Percentiles rank a stretch among this genome's conserved stretches.
These are phyloP conservation scores for Talaromyces trachyspermus DNA, from an alignment of 495 filamentous ascomycete genomes.

Conservation along the genomic window DNA sequence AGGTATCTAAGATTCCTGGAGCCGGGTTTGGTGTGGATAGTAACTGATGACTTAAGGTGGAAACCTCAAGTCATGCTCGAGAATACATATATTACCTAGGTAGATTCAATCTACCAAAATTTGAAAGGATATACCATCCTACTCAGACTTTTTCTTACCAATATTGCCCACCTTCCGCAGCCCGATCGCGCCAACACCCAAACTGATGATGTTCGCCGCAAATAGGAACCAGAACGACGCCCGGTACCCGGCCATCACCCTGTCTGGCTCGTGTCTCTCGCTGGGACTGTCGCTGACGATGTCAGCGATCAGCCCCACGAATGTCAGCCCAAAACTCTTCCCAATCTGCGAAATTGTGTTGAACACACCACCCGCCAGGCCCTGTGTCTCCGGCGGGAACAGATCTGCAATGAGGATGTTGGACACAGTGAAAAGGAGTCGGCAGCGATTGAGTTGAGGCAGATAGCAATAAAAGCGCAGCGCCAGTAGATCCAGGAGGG, in stretches of 20 bases:
- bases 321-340: conserved; percentile 47
- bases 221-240: conserved; percentile 55
- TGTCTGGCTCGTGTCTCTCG: too few species aligned
- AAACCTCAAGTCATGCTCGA: too few species aligned
- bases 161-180: conserved; percentile 45
- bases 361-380: conserved; percentile 57
- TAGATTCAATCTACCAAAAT: too few species aligned
- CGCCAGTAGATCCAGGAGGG: too few species aligned
- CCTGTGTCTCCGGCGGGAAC: conserved; percentile 50
- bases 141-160: conserved; percentile 22
- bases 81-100: too few species aligned
- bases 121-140: too few species aligned
- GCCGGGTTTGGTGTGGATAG: too few species aligned
- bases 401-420: conserved; percentile 51
- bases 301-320: conserved; percentile 12
- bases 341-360: conserved; percentile 55
- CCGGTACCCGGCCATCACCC: conserved; percentile 48
- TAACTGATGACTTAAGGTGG: too few species aligned
- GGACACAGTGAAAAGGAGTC: conserved; percentile 50
- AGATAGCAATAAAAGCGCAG: too few species aligned
- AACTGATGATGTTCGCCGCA: conserved; percentile 32
- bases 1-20: too few species aligned
- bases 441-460: conserved; percentile 37
- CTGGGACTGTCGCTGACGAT: conserved; percentile 41
- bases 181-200: conserved; percentile 35